phyloP scores from a whole-genome alignment of 345 rosid species.

The Melaleuca alternifolia region DNA sequence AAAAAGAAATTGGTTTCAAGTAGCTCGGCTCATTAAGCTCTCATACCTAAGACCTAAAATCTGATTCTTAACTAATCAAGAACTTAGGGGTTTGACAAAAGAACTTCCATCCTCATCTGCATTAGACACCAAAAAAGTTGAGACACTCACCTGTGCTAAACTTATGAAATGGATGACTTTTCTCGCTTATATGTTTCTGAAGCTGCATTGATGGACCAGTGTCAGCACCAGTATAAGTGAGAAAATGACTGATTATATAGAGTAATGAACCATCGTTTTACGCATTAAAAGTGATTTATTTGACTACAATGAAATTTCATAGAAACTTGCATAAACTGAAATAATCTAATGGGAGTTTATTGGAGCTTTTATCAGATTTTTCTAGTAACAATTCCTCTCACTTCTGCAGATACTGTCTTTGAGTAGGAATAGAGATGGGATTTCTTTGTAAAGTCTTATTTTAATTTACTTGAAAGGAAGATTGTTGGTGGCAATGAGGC shows the following conservation, averaged over 20 bases:
- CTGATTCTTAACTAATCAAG: neutral
- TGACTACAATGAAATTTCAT: neutral
- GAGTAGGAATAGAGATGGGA: neutral
- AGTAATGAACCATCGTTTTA: neutral
- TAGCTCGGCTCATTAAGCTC: neutral
- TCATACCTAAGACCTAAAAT: neutral
- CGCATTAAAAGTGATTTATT: neutral
- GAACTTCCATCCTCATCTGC: neutral
- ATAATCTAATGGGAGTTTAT: neutral
- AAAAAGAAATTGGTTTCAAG: neutral
- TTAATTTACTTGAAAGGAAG: neutral
- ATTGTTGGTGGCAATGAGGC: neutral
- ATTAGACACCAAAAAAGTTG: neutral
- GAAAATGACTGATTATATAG: neutral
- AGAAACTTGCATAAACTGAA: neutral
- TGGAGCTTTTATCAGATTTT: neutral
- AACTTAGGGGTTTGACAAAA: neutral
- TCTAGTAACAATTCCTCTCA: neutral
- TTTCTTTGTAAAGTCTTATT: neutral
- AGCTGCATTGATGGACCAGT: conserved; percentile 34
- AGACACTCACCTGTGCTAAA: conserved; percentile 67
- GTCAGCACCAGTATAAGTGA: neutral
- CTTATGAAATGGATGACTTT: conserved; percentile 83
- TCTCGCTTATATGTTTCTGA: conserved; percentile 60
- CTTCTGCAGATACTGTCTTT: neutral